A percentile compares a stretch with the other conserved stretches of the same genome.
Conservation (phyloP, 768 basidiomycete genomes). For the Pseudohyphozyma bogoriensis region DNA sequence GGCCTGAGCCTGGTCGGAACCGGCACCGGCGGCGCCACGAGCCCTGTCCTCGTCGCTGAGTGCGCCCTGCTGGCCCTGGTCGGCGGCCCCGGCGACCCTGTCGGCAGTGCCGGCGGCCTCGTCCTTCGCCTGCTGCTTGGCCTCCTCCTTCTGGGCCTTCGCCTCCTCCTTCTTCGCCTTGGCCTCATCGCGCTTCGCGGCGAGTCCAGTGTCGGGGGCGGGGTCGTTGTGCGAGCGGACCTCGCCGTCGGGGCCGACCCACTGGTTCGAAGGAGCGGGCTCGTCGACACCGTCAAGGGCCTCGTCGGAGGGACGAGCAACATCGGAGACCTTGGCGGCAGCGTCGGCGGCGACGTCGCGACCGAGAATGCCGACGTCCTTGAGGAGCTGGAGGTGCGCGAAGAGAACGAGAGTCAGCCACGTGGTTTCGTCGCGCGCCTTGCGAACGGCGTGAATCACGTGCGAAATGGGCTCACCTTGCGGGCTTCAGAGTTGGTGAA, state of each 20-base stretch:
- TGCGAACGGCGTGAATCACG: too few relatives aligned
- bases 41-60: slow-evolving; percentile 33
- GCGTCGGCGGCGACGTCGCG: slow-evolving; percentile 42
- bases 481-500: slow-evolving; percentile 63
- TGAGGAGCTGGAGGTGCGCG: slow-evolving; percentile 32
- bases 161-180: slow-evolving; percentile 30
- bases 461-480: slow-evolving; percentile 9
- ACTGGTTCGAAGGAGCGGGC: slow-evolving; percentile 51
- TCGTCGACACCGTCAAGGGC: slow-evolving; percentile 57
- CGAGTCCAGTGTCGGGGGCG: slow-evolving; percentile 44
- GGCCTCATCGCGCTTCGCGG: slow-evolving; percentile 44
- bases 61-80: slow-evolving; percentile 28
- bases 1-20: slow-evolving; percentile 32
- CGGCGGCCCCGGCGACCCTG: slow-evolving; percentile 37
- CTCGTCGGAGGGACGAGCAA: slow-evolving; percentile 57
- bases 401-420: too few relatives aligned
- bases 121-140: slow-evolving; percentile 9
- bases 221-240: slow-evolving; percentile 43
- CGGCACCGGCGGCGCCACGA: slow-evolving; percentile 35
- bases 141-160: slow-evolving; percentile 29
- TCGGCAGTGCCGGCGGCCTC: slow-evolving; percentile 25
- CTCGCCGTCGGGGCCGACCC: slow-evolving; percentile 44
- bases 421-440: too few relatives aligned
- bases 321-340: slow-evolving; percentile 58
- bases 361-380: slow-evolving; percentile 40